Conservation (phyloP, 164 flowering plant species). For the Houttuynia cordata region DNA sequence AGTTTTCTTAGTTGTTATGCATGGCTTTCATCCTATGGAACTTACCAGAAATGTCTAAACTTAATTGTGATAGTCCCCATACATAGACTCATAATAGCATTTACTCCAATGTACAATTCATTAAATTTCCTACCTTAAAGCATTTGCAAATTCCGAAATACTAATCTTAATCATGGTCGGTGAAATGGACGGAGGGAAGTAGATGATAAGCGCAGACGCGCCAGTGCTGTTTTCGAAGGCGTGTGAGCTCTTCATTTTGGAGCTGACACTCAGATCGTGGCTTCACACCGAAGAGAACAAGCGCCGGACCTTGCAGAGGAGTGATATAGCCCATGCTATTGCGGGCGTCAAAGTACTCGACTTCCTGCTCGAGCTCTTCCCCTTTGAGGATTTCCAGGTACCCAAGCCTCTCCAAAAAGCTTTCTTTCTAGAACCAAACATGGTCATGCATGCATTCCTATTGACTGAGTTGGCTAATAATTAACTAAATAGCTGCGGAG, state of each 20-base stretch:
- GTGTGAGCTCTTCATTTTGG: constrained; percentile 18
- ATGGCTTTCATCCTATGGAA: background rate
- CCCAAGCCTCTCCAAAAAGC: background rate
- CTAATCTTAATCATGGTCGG: too few species aligned
- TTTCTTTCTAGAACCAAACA: too few species aligned
- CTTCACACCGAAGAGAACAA: constrained; percentile 15
- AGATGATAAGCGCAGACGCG: constrained; percentile 21
- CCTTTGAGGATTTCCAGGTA: background rate
- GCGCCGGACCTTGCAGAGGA: constrained; percentile 16
- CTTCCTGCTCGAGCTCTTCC: constrained; percentile 14
- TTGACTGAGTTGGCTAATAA: too few species aligned
- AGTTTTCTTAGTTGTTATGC: background rate
- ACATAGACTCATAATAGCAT: too few species aligned
- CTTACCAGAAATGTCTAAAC: too few species aligned
- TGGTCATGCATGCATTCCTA: too few species aligned
- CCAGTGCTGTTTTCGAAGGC: constrained; percentile 19
- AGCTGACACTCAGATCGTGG: constrained; percentile 23
- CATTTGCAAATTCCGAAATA: too few species aligned
- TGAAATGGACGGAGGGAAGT: background rate
- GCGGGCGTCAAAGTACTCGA: constrained; percentile 9
- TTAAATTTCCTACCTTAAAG: background rate
- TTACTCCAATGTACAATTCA: too few species aligned
- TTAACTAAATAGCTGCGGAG: too few species aligned
- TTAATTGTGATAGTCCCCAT: too few species aligned
- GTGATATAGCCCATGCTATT: constrained; percentile 13